Base-by-base conservation (phyloP, 495 filamentous ascomycete species). In the Daldinia bambusicola region DNA sequence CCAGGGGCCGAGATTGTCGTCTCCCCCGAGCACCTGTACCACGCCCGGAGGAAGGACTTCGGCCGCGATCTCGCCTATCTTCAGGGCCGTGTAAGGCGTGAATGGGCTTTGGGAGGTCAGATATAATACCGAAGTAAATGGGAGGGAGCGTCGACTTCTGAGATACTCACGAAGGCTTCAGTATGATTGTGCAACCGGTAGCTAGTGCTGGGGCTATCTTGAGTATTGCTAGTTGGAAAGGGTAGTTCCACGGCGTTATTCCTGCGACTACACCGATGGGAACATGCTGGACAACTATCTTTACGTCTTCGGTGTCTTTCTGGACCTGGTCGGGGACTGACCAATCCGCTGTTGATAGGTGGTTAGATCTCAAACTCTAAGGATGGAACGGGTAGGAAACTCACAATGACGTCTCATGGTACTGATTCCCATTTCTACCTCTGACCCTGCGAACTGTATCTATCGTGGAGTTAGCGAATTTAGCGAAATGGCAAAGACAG, bases 1-100 rank as follows among this genome's bases (percentile, higher is more conserved):
- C 51, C 51, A 53, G 22, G 51, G 51, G 22, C 51, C 51, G 13
- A 53, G 51, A 20, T 31, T 53, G 7, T 53, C 51, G n/a, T 53
- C 51, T n/a, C 51, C 51, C 4, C 51, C 14, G 6, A 31, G 31
- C 22, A 20, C 51, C 31, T 53, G 51, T 9, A 53, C 22, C 26
- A 53, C 51, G n/a, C 51, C 51, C 16, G 51, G 51, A 1, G 51
- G 43, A 8, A 48, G 43, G 18, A 48, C 18, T 8, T 48, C 18
- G 20, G 43, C 43, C 2, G 43, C 43, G n/a, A 48, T 48, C 2
- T 48, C 43, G 18, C 16, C 43, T 48, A 48, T 48, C 43, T 48
- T 48, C 7, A 48, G 43, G 4, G 43, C 8, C 0, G 18, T 48
- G 20, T 48, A 48, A 20, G 43, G 43, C 16, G 43, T 48, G 43